A percentile compares a stretch with the other conserved stretches of the same genome.
Evolutionary conservation across 768 basidiomycete species (phyloP).

Genomic region (Austroboletus eburneus): DNA sequence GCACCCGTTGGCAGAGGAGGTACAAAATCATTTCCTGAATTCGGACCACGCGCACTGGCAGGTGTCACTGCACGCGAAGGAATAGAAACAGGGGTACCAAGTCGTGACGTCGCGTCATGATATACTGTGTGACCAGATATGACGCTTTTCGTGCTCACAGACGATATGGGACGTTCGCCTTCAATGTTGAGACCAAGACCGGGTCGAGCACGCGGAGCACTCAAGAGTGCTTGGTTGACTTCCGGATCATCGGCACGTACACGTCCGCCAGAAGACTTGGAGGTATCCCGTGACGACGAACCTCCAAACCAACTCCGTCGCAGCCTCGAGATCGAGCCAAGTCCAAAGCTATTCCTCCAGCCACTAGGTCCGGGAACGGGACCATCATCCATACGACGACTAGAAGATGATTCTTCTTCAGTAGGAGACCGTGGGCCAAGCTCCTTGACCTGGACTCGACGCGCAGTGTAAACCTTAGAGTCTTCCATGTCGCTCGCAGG

Average conservation of each 20-base stretch:
- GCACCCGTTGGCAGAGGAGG: constrained; percentile 22
- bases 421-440: constrained; percentile 24
- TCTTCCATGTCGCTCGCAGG: constrained; percentile 32
- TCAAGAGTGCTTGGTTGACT: constrained; percentile 38
- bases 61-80: constrained; percentile 49
- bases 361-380: constrained; percentile 27
- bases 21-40: constrained; percentile 2
- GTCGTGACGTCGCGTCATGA: constrained; percentile 54
- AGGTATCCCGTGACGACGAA: constrained; percentile 29
- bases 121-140: constrained; percentile 55
- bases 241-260: constrained; percentile 43
- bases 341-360: constrained; percentile 39
- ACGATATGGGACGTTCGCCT: constrained; percentile 53
- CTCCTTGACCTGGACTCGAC: constrained; percentile 38
- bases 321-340: constrained; percentile 46
- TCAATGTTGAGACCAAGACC: constrained; percentile 37
- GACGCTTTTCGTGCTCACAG: constrained; percentile 50
- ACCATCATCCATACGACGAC: constrained; percentile 10
- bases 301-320: constrained; percentile 58
- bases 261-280: constrained; percentile 25
- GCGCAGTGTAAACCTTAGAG: constrained; percentile 32
- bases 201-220: constrained; percentile 18
- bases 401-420: constrained; percentile 15
- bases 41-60: constrained; percentile 25
- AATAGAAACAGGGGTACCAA: constrained; percentile 38